phyloP scores from a whole-genome alignment of 768 basidiomycete species.

The Scleroderma bovista region DNA sequence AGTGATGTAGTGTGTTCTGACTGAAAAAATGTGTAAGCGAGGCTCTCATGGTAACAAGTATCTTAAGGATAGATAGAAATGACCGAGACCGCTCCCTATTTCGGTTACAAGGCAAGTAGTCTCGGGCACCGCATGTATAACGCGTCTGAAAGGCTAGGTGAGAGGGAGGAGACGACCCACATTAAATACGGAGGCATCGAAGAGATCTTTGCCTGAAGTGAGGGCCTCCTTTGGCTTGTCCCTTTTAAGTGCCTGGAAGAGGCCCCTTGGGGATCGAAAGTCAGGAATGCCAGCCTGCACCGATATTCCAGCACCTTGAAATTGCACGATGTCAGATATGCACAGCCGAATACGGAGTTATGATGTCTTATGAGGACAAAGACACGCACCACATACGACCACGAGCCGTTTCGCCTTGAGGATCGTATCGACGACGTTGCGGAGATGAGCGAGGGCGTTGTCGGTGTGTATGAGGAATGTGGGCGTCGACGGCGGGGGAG shows the following conservation, averaged over 20 bases:
- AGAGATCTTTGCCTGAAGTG: constrained; percentile 79
- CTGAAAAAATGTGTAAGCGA: constrained; percentile 35
- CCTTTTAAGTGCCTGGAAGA: constrained; percentile 73
- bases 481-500: constrained; percentile 45
- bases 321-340: constrained; percentile 3
- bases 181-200: constrained; percentile 86
- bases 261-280: constrained; percentile 75
- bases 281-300: constrained; percentile 87
- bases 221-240: constrained; percentile 71
- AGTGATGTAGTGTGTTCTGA: constrained; percentile 69
- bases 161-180: constrained; percentile 37
- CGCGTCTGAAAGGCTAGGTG: constrained; percentile 1
- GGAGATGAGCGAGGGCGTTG: constrained; percentile 43
- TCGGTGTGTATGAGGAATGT: constrained; percentile 48
- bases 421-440: constrained; percentile 57
- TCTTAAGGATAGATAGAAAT: background rate
- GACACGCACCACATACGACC: constrained; percentile 73
- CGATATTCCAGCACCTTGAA: constrained; percentile 79
- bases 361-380: constrained; percentile 8
- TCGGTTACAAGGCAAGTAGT: background rate
- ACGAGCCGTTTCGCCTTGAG: constrained; percentile 78
- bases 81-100: background rate
- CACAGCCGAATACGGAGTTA: background rate
- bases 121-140: background rate
- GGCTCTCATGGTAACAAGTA: constrained; percentile 1